Conservation (phyloP, 1,284 basidiomycete genomes). For the Austroboletus niveus region DNA sequence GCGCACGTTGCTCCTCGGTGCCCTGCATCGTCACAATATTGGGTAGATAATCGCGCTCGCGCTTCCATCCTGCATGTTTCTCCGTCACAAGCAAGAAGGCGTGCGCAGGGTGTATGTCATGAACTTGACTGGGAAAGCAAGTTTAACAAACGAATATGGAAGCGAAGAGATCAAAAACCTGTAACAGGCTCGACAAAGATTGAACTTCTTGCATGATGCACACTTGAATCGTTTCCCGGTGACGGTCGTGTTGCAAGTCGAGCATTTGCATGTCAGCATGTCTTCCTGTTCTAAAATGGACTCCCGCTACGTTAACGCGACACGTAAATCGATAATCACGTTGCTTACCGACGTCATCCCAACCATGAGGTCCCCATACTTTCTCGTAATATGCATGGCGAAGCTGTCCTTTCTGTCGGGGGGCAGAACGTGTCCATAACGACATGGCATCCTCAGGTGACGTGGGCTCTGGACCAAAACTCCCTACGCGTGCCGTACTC, state of each 20-base stretch:
- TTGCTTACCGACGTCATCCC: conserved; percentile 81
- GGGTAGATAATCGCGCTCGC: conserved; percentile 40
- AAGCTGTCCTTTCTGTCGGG: conserved; percentile 65
- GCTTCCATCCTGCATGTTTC: conserved; percentile 41
- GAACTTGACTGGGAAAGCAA: conserved; percentile 58
- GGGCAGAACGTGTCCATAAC: conserved; percentile 61
- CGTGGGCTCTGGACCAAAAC: conserved; percentile 37
- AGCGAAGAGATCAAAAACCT: conserved; percentile 43
- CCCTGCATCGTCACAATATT: conserved; percentile 32
- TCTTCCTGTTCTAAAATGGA: conserved; percentile 67
- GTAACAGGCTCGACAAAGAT: conserved; percentile 80
- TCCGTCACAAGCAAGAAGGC: conserved; percentile 81
- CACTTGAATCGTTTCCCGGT: conserved; percentile 77
- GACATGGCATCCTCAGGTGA: conserved; percentile 53
- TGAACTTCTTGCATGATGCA: conserved; percentile 75
- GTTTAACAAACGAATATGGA: conserved; percentile 3
- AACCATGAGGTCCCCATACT: conserved; percentile 76
- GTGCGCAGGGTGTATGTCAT: conserved; percentile 86
- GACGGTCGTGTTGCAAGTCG: conserved; percentile 70
- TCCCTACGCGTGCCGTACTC: conserved; percentile 44
- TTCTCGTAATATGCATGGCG: conserved; percentile 85
- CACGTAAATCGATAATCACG: not conserved
- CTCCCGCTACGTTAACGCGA: not conserved
- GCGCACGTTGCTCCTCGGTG: conserved; percentile 63
- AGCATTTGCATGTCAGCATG: conserved; percentile 60